Evolutionary conservation across 2,329 filamentous ascomycete species (phyloP), one percentile per base, ranked within the genome.

Genomic region (Coniella lustricola): DNA sequence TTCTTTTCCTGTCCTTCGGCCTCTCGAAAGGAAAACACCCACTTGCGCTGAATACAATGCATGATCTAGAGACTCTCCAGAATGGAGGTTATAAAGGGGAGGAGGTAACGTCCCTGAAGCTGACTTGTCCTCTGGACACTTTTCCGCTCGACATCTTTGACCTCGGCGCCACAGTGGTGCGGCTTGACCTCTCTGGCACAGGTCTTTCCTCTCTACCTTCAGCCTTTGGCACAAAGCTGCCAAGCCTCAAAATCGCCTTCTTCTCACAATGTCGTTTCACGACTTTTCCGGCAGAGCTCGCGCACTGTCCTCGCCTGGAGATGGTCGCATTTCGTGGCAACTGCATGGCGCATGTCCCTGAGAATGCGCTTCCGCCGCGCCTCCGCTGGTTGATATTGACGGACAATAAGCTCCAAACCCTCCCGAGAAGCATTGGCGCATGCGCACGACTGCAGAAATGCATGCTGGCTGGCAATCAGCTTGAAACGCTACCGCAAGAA

Each of bases 291-390:
- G 54, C 53, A 13, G 63, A 65, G 49, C 60, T 75, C 17, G 65
- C 68, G 36, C 54, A 62, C 58, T 75, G 71, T 49, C 65, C 66
- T 4, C 57, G 59, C 42, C 65, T 75, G n/a, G 70, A 73, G 55
- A 75, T 73, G 67, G 67, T 74, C 32, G 71, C 69, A 4, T 74
- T 75, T 52, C 70, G 70, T 17, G 60, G 60, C 50, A 76, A 76
- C 58, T 57, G 58, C 46, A 75, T 76, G 70, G 54, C 54, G 7
- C 54, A 55, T 5, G 60, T 75, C 21, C 68, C 68, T 13, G 69
- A 71, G 50, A 60, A 62, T 29, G 56, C 67, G 12, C 58, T 75
- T 16, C 72, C 72, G 8, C 61, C 63, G 7, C 64, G 58, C 9
- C 60, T 75, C 16, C 62, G 70, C n/a, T 74, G 70, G 68, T 59